Conservation (phyloP, 176 grass and related monocot genomes). For the Rhynchospora breviuscula region DNA sequence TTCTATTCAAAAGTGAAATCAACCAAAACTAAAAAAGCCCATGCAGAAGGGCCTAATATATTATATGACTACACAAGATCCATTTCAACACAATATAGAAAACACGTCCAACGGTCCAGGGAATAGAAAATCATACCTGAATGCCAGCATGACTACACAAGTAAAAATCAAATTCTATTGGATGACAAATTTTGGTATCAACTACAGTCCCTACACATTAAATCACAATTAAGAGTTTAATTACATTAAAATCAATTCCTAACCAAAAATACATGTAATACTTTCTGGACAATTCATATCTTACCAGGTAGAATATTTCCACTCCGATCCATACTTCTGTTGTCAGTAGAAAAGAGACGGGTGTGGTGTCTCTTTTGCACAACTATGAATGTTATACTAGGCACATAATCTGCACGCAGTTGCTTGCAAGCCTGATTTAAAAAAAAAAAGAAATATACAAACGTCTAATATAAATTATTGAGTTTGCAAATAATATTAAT, state of each 20-base stretch:
- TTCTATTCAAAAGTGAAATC: not conserved
- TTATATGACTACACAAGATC: not conserved
- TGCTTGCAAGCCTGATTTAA: conserved; percentile 50
- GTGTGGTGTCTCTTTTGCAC: conserved; percentile 91
- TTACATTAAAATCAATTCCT: not conserved
- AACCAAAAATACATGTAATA: not conserved
- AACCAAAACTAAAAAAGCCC: not conserved
- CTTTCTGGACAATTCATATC: not conserved
- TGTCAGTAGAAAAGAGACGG: conserved; percentile 40
- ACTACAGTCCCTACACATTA: conserved; percentile 59
- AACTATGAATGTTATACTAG: conserved; percentile 70
- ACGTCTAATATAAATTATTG: not conserved
- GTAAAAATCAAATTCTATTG: conserved; percentile 78
- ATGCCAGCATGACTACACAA: conserved; percentile 73
- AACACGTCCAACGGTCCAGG: not conserved
- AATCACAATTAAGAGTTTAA: not conserved
- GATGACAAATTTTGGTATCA: conserved; percentile 69
- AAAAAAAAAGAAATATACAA: not conserved
- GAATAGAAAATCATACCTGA: conserved; percentile 32
- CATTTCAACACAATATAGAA: not conserved
- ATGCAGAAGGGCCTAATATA: not conserved
- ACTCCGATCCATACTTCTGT: not conserved
- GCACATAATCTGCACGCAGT: conserved; percentile 40
- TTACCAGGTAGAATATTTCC: conserved; percentile 60
- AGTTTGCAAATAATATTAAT: not conserved